Evolutionary conservation across 225 moss, liverwort and hornwort species (phyloP), one percentile per base, ranked within the genome.

Genomic region (Polytrichum formosum): DNA sequence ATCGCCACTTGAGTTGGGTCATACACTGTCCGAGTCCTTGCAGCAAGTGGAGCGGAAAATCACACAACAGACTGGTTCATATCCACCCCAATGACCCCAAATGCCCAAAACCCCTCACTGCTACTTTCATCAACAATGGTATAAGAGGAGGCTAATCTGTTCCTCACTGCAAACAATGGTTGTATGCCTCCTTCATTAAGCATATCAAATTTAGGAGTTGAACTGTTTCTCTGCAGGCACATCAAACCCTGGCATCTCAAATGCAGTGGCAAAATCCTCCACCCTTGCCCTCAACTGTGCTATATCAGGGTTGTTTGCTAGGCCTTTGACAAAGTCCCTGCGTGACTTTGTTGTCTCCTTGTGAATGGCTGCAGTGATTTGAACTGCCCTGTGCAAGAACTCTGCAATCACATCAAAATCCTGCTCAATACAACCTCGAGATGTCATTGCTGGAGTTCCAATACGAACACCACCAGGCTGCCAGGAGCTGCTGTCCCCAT

Each of bases 241-340:
- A 17, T 91, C 91, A 83, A 96, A 96, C 66, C 96, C 96, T 7
- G 93, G 96, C 93, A 96, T 96, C 73, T 93, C 93, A 76, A 90
- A 90, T 2, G 76, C 76, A 18, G 80, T 60, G 18, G 93, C 91
- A 59, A 96, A 96, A 58, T 92, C 90, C 80, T 96, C 96, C 53
- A 96, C 83, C 56, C 73, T 87, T 6, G 73, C 80, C 55, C 88
- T 82, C 54, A 96, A 80, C 67, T 83, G 84, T 63, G 80, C 28
- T 61, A 96, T 85, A 6, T 91, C 93, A 68, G 70, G 71, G 65
- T 89, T 92, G 26, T 69, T 72, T 54, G 78, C 59, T 26, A 90
- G 25, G 26, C 58, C 58, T 9, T 58, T 58, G 21, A 58, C 3
- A 0, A 58, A 58, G 25, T 91, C 77, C 35, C 89, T 87, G 70